Evolutionary conservation across 176 grass and related monocot genomes (phyloP).

Genomic region (Carex littledalei): DNA sequence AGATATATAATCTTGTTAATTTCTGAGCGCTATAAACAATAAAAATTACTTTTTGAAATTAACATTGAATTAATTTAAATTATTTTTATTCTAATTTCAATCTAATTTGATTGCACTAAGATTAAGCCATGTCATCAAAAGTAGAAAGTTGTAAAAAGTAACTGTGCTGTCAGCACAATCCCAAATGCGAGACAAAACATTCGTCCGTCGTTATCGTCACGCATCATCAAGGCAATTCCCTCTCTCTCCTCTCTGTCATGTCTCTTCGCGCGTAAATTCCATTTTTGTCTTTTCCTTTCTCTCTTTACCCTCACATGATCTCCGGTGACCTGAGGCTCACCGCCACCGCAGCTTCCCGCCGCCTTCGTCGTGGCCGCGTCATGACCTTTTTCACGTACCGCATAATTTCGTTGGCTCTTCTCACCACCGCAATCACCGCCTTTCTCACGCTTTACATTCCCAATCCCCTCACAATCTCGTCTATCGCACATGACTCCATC

Average conservation of each 20-base stretch:
- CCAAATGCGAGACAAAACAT: background rate
- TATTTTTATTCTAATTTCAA: too few species aligned
- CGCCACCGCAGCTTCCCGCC: background rate
- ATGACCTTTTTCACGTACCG: slow-evolving; percentile 9
- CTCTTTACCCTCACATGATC: background rate
- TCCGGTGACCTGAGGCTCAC: background rate
- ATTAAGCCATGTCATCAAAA: background rate
- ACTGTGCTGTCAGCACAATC: background rate
- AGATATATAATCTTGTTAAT: too few species aligned
- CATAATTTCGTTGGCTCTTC: slow-evolving; percentile 14
- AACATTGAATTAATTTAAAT: too few species aligned
- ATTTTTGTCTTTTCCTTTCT: slow-evolving; percentile 2
- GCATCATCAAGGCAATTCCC: background rate
- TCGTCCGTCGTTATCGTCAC: background rate
- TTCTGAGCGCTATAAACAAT: too few species aligned
- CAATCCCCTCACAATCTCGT: background rate
- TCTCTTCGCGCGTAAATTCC: slow-evolving; percentile 3
- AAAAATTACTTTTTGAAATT: too few species aligned
- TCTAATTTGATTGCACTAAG: too few species aligned
- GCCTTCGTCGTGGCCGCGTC: slow-evolving; percentile 15
- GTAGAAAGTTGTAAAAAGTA: background rate
- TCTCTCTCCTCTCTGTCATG: slow-evolving; percentile 23
- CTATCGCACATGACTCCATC: background rate
- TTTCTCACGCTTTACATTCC: slow-evolving; percentile 36
- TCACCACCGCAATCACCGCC: slow-evolving; percentile 31